Base-by-base conservation (phyloP, 129 eudicot species). In the Daucus carota region DNA sequence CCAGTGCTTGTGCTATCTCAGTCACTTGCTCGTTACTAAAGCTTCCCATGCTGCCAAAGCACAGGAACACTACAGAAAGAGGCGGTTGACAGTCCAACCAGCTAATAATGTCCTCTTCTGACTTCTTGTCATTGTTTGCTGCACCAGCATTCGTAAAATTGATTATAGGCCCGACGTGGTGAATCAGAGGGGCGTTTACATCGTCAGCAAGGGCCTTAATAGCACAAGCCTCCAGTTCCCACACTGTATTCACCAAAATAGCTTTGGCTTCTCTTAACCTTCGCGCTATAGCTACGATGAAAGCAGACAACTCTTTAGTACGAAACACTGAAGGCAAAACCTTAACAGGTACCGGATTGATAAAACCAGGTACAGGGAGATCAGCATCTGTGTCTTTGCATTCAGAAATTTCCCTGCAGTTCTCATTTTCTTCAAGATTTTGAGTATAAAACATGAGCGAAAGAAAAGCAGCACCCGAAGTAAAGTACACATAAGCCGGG, bases 31-130 rank as follows among this genome's bases (percentile, higher is more conserved):
- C 69, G 1, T 2, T 72, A 14, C 28, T 17, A 22, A 85, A 78
- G 38, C 65, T 22, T 28, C 85, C 83, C 14, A 12, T 18, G 66
- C 83, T 81, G 6, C 88, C 88, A 26, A 85, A 85, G 73, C 88
- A 85, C 4, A 85, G 68, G 41, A 63, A 85, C 29, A 85, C 81
- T 2, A 85, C 83, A 9, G 88, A 85, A 3, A 81, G 82, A 54
- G 73, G 60, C 0, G 83, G 86, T 42, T 85, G 85, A 5, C 54
- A 57, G 74, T 85, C 83, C 5, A 85, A 73, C 88, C 88, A 85
- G n/a, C 29, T 29, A 69, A 67, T 13, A 31, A 81, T 78, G 14
- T 33, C 71, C 3, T 44, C 78, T 18, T 26, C 42, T 40, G 76
- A 14, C 5, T 26, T 13, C 10, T 68, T 24, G 8, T 75, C 34